phyloP scores from a whole-genome alignment of 2,329 filamentous ascomycete genomes.

The Exserohilum rostratum region DNA sequence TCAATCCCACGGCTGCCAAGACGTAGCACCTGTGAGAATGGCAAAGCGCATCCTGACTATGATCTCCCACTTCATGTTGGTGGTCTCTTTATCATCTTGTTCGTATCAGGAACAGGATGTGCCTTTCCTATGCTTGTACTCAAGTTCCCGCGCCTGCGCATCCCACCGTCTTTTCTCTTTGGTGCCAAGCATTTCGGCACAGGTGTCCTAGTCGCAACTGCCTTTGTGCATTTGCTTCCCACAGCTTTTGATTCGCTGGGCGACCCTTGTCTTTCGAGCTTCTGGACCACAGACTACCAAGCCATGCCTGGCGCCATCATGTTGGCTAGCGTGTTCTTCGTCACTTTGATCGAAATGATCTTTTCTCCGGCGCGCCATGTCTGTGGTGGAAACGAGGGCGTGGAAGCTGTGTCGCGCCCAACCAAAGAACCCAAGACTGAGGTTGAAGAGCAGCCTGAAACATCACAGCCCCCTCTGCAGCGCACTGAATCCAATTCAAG shows the following conservation, averaged over 20 bases:
- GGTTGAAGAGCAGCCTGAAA: constrained; percentile 5
- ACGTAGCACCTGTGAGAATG: constrained; percentile 30
- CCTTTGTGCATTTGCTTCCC: constrained; percentile 76
- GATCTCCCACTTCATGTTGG: constrained; percentile 39
- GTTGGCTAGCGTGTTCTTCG: constrained; percentile 64
- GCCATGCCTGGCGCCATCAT: constrained; percentile 68
- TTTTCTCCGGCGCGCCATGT: constrained; percentile 63
- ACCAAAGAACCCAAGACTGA: constrained; percentile 8
- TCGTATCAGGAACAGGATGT: constrained; percentile 55
- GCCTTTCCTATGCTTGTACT: constrained; percentile 66
- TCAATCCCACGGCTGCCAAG: constrained; percentile 21
- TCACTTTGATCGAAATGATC: constrained; percentile 67
- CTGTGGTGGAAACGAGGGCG: constrained; percentile 58
- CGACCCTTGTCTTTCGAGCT: constrained; percentile 59
- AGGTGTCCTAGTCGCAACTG: constrained; percentile 80
- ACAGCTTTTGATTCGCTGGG: constrained; percentile 60
- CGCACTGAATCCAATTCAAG: constrained; percentile 32
- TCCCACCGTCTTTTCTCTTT: constrained; percentile 65
- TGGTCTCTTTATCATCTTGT: constrained; percentile 44
- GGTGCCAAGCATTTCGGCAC: constrained; percentile 67
- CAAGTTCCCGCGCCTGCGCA: constrained; percentile 64
- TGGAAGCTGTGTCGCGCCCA: constrained; percentile 27
- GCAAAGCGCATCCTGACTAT: constrained; percentile 32
- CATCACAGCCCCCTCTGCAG: constrained; percentile 10
- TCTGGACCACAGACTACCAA: constrained; percentile 64